Base-by-base conservation (phyloP, 306 rosid genomes). In the Sicyos baderoa region DNA sequence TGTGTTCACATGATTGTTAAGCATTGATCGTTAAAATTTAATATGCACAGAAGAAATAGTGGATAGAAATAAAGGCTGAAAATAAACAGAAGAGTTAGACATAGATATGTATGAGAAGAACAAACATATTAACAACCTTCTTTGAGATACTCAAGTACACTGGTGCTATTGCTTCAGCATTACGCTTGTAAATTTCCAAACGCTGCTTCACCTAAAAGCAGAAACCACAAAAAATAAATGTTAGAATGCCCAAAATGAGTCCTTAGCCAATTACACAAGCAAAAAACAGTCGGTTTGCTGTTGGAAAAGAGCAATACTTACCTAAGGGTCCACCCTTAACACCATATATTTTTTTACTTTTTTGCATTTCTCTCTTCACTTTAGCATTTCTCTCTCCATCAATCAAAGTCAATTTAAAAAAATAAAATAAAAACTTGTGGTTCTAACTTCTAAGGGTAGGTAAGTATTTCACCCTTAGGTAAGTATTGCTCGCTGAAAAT, bases 201-300 rank as follows among this genome's bases (percentile, higher is more conserved):
- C 98, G 96, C 37, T 88, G 80, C 75, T 82, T 85, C 58, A 86
- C 98, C 96, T 92, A 77, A n/a, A n/a, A 27, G 59, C 52, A 42
- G 18, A 62, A 68, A 47, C 53, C 6, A 6, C 22, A 42, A 16
- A 59, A 23, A 63, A 51, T 19, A 63, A 17, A 61, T 19, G 42
- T 59, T 61, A 71, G 48, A 52, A 57, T 56, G 27, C 50, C 68
- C 35, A 74, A 61, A 76, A 35, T 45, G 52, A 55, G 48, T 11
- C 9, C 49, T 54, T 53, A 32, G 47, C 37, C 52, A 73, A 0
- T 63, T 2, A 42, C 11, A 18, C 49, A 21, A 22, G 11, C 13
- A 14, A 66, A 21, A 45, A 23, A 7, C 23, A 65, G 29, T 10
- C 11, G 55, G 4, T 47, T 14, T 6, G 4, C 8, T 1, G 48